Evolutionary conservation across 805 yeast genomes (phyloP), one percentile per base, ranked within the genome.

Genomic region (Suhomyces sp.): DNA sequence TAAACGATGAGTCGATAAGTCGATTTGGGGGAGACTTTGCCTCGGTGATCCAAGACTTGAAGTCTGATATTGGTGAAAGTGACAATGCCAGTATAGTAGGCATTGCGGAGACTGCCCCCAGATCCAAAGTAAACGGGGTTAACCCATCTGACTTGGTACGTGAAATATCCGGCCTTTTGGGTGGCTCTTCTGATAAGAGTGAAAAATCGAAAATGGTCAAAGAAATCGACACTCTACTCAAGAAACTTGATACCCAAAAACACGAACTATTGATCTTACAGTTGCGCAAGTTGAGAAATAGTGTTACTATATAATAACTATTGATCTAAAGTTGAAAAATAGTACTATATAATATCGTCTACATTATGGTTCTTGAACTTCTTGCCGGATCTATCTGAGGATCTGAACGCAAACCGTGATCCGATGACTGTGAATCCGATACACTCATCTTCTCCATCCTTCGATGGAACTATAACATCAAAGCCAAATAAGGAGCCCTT

Each of bases 311-410:
- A 7, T 23, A 23, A 23, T 23, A 23, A 23, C 24, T 26, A n/a
- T n/a, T n/a, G n/a, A n/a, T n/a, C n/a, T n/a, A n/a, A n/a, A n/a
- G n/a, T n/a, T n/a, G n/a, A n/a, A n/a, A n/a, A n/a, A n/a, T 7
- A 6, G 10, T 13, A 8, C 46, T 58, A 70, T 52, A 72, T 42
- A n/a, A 42, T 66, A 63, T 85, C 88, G 54, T 82, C 87, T 36
- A 88, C 90, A 31, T 82, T 80, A 59, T 87, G 94, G 53, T 85
- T 81, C 71, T 92, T 92, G 76, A 90, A 90, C 72, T 92, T 90
- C 61, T 88, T 82, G 23, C 86, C 88, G 0, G 96, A 84, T 53
- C 98, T 77, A 60, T 92, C 97, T 8, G 83, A 82, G 42, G 92
- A 78, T 65, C 96, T 78, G 55, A 85, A 81, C 55, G 84, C 83